These are phyloP conservation scores for Petunia hybrid DNA, from an alignment of 305 asterid genomes.

Conservation along the genomic window DNA sequence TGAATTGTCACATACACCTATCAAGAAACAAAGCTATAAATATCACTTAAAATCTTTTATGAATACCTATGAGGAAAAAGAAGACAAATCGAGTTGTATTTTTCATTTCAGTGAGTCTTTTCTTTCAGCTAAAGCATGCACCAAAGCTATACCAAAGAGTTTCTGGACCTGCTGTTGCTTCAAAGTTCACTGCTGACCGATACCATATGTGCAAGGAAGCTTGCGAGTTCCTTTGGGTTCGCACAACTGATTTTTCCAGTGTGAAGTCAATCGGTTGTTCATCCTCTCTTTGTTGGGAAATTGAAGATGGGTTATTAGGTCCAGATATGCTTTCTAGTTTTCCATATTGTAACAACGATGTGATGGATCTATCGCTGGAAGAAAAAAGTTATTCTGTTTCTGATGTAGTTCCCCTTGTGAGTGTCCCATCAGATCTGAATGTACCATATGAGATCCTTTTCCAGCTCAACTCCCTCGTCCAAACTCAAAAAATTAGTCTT, in stretches of 20 bases:
- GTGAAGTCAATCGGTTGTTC: slow-evolving; percentile 70
- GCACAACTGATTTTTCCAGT: slow-evolving; percentile 83
- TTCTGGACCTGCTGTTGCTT: slow-evolving; percentile 66
- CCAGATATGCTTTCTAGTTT: slow-evolving; percentile 53
- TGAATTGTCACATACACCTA: too few species aligned
- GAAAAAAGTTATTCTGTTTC: slow-evolving; percentile 48
- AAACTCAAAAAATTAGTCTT: slow-evolving; percentile 77
- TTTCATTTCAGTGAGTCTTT: slow-evolving; percentile 22
- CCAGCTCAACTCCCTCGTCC: slow-evolving; percentile 86
- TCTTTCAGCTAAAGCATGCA: slow-evolving; percentile 77
- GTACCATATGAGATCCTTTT: slow-evolving; percentile 79
- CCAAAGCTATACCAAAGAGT: slow-evolving; percentile 73
- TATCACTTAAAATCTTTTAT: slow-evolving; percentile 2
- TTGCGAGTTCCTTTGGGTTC: slow-evolving; percentile 75
- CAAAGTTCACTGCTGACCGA: slow-evolving; percentile 66
- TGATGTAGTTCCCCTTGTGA: slow-evolving; percentile 72
- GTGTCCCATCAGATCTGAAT: slow-evolving; percentile 42
- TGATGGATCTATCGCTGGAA: slow-evolving; percentile 53
- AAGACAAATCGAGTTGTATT: background rate
- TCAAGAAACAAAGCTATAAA: too few species aligned
- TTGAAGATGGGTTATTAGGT: slow-evolving; percentile 49
- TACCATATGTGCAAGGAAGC: slow-evolving; percentile 83
- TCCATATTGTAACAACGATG: slow-evolving; percentile 55
- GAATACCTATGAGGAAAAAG: slow-evolving; percentile 10
- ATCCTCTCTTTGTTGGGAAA: slow-evolving; percentile 77